Evolutionary conservation across 2,329 filamentous ascomycete species (phyloP).

Genomic region (Hypoxylon sp.): DNA sequence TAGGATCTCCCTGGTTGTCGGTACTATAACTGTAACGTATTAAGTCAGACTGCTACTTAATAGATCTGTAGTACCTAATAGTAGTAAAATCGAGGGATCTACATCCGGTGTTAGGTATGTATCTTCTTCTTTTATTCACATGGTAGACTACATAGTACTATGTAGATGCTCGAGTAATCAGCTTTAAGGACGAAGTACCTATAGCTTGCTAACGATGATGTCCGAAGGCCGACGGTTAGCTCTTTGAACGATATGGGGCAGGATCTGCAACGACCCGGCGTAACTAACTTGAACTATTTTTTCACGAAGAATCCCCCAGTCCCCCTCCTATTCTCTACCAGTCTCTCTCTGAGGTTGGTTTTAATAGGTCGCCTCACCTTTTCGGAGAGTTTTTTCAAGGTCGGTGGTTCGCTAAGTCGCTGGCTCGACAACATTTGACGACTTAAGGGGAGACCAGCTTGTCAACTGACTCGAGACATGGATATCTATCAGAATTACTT

Average conservation of each 20-base stretch:
- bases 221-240: constrained; percentile 8
- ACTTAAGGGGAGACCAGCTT: neutral
- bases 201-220: too few relatives aligned
- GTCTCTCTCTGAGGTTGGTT: neutral
- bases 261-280: constrained; percentile 9
- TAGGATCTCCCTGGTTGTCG: constrained; percentile 2
- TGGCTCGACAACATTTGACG: neutral
- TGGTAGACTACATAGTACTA: too few relatives aligned
- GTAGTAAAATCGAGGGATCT: too few relatives aligned
- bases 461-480: constrained; percentile 18
- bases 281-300: constrained; percentile 8
- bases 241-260: constrained; percentile 1
- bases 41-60: too few relatives aligned
- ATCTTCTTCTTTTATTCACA: too few relatives aligned
- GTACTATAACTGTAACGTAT: neutral
- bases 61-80: too few relatives aligned
- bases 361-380: neutral
- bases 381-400: constrained; percentile 7
- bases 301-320: neutral
- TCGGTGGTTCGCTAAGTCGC: too few relatives aligned
- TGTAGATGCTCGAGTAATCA: too few relatives aligned
- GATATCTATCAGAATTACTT: constrained; percentile 4
- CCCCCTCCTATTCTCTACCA: neutral
- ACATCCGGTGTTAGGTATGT: too few relatives aligned
- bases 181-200: too few relatives aligned